Base-by-base conservation (phyloP, 2,329 filamentous ascomycete genomes). In the Beauveria medogensis region DNA sequence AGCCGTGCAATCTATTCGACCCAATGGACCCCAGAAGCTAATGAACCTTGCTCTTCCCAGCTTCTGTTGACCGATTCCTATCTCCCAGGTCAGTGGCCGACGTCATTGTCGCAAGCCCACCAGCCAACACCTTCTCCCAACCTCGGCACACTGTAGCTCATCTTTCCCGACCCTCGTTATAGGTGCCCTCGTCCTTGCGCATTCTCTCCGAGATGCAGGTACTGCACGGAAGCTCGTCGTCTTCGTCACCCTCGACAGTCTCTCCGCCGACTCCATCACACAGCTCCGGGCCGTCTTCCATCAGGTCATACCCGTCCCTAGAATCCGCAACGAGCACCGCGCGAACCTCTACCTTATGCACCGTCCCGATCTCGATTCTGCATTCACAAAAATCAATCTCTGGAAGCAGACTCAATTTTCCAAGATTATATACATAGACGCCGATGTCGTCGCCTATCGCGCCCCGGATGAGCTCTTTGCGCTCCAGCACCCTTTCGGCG, bases 321-420 rank as follows among this genome's bases (percentile, higher is more conserved):
- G 87, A 64, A 87, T 97, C 70, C 83, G 83, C 65, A 97, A 92
- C 72, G 80, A 83, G 62, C 84, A 83, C 48, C 89, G 90, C 3
- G 86, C 85, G 62, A 97, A 97, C 70, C 84, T 99, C 61, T 86
- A 88, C 73, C 83, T 97, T 60, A 97, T 99, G 92, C 87, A 92
- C 72, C 90, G 94, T 58, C 83, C 87, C 64, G 94, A 99, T 70
- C 82, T 99, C 55, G 87, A 93, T 70, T 93, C 92, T 30, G 90
- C 92, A 64, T 97, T 97, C 71, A 97, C 94, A 67, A 99, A 99
- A 78, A 92, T 99, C 75, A 87, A 91, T 66, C 81, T 99, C 20
- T 99, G 94, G 94, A 90, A 88, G 65, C 89, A 92, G 74, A 88
- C 85, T 3, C 91, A 96, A 70, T 99, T 93, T 74, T 85, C 88